Evolutionary conservation across 2,329 filamentous ascomycete genomes (phyloP), one percentile per base, ranked within the genome.

Genomic region (Scedosporium aurantiacum): DNA sequence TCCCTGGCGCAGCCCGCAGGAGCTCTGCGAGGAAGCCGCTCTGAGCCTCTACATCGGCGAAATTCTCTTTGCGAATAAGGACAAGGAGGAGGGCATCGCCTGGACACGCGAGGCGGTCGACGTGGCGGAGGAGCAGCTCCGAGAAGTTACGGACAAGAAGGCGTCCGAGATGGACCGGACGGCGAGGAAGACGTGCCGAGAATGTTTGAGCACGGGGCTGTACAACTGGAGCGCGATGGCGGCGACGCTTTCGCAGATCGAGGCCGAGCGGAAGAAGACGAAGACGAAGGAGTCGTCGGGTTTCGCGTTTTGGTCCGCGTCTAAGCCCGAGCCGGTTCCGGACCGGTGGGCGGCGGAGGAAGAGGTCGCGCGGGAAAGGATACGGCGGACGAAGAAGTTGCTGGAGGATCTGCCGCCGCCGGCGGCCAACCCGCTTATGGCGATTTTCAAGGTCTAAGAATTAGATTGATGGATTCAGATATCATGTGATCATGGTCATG

Each of bases 81-180:
- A 73, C 18, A 76, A 78, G 58, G 85, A 90, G 57, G 86, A 88
- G 63, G 93, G 91, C 0, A 78, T 97, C 1, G 85, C 86, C 5
- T 97, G 93, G 93, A 96, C 93, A 0, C 84, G 91, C 61, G 90
- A 96, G 64, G 91, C 88, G 27, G 90, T 96, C 37, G 88, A 92
- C 66, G 76, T 89, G 1, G 88, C 91, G 2, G 91, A 92, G 73
- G 80, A 86, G 63, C 85, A 85, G 67, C 79, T 85, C 50, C 82
- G 79, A 5, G 47, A 45, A 12, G 52, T 63, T 1, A 43, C 61
- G 58, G 75, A 65, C 63, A 74, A 55, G 50, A 59, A 52, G 21
- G 47, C 59, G 2, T 57, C 56, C 3, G 61, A 61, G 3, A 64
- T 66, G 4, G 68, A 73, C 52, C 69, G 67, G 37, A 63, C 65